These are phyloP conservation scores for Leishmania arabica DNA, from an alignment of 208 protist genomes.

Conservation along the genomic window DNA sequence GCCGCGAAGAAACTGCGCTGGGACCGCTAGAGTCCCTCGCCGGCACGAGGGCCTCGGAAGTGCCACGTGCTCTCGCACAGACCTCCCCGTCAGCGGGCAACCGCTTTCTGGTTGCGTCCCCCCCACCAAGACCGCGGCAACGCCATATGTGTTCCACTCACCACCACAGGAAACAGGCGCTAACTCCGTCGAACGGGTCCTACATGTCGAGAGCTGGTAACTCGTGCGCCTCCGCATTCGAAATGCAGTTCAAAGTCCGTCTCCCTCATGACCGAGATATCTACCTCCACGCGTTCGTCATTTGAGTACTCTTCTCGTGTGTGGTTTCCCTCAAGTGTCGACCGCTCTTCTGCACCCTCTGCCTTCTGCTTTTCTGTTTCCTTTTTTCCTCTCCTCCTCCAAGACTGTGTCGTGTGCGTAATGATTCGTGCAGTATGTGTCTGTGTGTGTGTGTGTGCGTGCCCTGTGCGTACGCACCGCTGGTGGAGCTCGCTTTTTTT, in stretches of 20 bases:
- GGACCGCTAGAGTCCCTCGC: slow-evolving; percentile 8
- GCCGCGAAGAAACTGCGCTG: slow-evolving; percentile 7
- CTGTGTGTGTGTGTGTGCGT: background rate
- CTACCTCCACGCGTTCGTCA: background rate
- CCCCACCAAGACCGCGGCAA: background rate
- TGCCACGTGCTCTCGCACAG: background rate
- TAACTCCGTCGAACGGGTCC: background rate
- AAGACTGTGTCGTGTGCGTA: background rate
- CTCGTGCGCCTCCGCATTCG: background rate
- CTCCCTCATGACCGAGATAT: background rate
- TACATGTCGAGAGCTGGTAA: background rate
- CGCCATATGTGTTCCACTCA: background rate
- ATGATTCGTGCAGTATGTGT: background rate
- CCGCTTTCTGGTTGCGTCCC: background rate
- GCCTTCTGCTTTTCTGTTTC: background rate
- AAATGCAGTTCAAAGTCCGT: background rate
- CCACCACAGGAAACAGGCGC: background rate
- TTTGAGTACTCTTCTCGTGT: background rate
- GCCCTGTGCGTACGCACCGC: too few species aligned
- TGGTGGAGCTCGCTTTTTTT: background rate
- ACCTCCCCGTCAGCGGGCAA: too few species aligned
- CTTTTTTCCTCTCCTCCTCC: background rate
- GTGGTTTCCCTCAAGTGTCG: too few species aligned
- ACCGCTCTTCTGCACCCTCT: background rate
- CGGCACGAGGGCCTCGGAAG: slow-evolving; percentile 8